Percentiles rank a stretch among this genome's conserved stretches.
Evolutionary conservation across 164 flowering plant genomes (phyloP).

Genomic region (grape (Vitis vinifera)): DNA sequence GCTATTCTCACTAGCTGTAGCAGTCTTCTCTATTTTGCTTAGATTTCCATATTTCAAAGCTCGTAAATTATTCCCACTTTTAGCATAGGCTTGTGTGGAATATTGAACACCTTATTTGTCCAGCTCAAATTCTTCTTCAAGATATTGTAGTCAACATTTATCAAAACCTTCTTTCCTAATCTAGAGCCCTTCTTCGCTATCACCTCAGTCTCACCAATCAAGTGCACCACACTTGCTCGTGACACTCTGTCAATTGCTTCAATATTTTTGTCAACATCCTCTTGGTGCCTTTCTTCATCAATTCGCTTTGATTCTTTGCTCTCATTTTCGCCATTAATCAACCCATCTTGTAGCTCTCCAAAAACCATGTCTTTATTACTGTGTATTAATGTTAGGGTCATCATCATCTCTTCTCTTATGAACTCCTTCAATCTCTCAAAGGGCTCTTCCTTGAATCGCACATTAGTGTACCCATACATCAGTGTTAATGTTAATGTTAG

Average conservation of each 20-base stretch:
- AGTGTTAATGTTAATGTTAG: too few relatives aligned
- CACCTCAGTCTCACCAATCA: constrained; percentile 72
- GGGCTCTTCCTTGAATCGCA: constrained; percentile 39
- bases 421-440: constrained; percentile 63
- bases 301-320: not conserved
- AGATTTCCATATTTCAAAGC: constrained; percentile 25
- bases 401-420: constrained; percentile 34
- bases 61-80: constrained; percentile 81
- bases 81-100: constrained; percentile 61
- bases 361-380: too few relatives aligned
- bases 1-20: too few relatives aligned
- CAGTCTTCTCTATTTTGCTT: too few relatives aligned
- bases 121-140: constrained; percentile 65
- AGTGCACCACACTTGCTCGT: constrained; percentile 44
- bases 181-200: constrained; percentile 46
- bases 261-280: constrained; percentile 27
- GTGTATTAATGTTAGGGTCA: not conserved
- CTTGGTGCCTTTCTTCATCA: constrained; percentile 3
- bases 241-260: constrained; percentile 40
- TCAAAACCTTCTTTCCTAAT: constrained; percentile 49
- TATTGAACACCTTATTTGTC: constrained; percentile 42
- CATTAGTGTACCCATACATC: constrained; percentile 69
- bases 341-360: not conserved
- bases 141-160: constrained; percentile 55
- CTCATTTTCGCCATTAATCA: not conserved